Evolutionary conservation across 306 rosid genomes (phyloP), one percentile per base, ranked within the genome.

Genomic region (Arachis stenosperma): DNA sequence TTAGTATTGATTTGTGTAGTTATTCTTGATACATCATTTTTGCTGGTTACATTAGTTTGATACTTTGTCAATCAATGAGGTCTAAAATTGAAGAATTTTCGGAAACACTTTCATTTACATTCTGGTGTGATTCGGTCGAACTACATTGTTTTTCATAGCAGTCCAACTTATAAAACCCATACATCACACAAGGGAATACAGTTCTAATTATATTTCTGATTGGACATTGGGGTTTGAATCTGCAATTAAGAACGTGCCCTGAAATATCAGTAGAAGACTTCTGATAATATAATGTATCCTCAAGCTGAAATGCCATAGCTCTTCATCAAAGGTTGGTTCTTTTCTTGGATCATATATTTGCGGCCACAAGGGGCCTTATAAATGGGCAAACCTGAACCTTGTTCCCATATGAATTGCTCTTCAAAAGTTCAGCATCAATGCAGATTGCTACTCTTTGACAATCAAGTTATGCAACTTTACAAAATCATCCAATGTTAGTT

Each of bases 381-480:
- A 42, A 46, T 14, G 48, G 48, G 29, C 46, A 71, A 75, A 58
- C 52, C 71, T 50, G 3, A 65, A 43, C 58, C 67, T 65, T 55
- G 37, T 59, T 56, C 44, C 52, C 57, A 66, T 27, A 39, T 41
- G 60, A 50, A 48, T 39, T 69, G 64, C 65, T 61, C 59, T 75
- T 63, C 59, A 64, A 29, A 58, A 78, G 53, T 69, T 60, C 64
- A 52, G n/a, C 48, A 48, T 44, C 58, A 67, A 72, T 42, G 52
- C 11, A 43, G 27, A 71, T 61, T 42, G 47, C 72, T 87, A 84
- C 58, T 40, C 81, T 75, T 79, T 83, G 69, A 70, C 83, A 42
- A 89, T 86, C 78, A 88, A 69, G 76, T 84, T 89, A 50, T 93
- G 96, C 81, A 91, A 65, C 81, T 80, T 88, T 53, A 88, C 91